A percentile compares a stretch with the other conserved stretches of the same genome.
phyloP scores from a whole-genome alignment of 176 grass and related monocot species.

The Juncus inflexus region DNA sequence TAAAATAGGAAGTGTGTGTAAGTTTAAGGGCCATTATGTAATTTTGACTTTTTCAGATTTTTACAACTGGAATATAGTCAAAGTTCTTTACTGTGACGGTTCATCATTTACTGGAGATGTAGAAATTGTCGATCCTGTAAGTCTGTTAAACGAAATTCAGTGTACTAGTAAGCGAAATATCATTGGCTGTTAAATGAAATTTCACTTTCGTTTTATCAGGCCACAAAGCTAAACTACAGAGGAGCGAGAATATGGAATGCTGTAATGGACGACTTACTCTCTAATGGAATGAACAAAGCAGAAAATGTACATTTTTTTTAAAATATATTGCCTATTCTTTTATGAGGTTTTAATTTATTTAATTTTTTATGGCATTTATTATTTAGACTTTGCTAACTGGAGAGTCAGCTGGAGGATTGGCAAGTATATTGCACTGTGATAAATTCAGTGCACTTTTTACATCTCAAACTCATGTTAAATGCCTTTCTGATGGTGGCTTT shows the following conservation, averaged over 20 bases:
- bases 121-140: constrained; percentile 42
- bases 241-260: no score
- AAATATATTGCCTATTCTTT: no score
- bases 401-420: constrained; percentile 80
- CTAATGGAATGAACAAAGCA: no score
- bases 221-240: no score
- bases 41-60: constrained; percentile 43
- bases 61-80: constrained; percentile 80
- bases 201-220: no score
- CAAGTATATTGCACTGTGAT: constrained; percentile 91
- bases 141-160: background rate
- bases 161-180: constrained; percentile 17
- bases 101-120: constrained; percentile 80
- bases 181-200: no score
- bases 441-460: constrained; percentile 66
- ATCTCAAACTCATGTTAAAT: constrained; percentile 49
- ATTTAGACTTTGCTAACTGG: constrained; percentile 69
- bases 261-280: no score
- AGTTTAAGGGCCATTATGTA: background rate
- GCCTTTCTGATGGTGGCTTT: constrained; percentile 87
- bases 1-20: background rate
- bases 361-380: no score
- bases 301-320: no score
- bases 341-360: no score
- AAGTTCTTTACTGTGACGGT: constrained; percentile 79